Evolutionary conservation across 2,329 filamentous ascomycete genomes (phyloP).

Genomic region (Fusarium chlamydosporum): DNA sequence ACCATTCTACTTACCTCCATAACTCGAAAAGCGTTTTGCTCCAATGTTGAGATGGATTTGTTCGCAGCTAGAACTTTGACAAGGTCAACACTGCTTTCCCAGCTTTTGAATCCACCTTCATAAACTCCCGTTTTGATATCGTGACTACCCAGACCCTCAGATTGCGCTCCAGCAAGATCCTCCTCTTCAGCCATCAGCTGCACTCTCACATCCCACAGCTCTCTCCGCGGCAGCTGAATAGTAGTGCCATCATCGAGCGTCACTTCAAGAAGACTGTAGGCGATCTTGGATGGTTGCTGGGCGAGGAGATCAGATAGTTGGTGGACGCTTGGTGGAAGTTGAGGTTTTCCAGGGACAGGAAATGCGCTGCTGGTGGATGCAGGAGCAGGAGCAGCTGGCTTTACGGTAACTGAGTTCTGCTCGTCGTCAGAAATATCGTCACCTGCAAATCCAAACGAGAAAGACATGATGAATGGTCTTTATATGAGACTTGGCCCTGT

Average conservation of each 20-base stretch:
- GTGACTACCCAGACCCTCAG: slow-evolving; percentile 71
- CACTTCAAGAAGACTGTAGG: slow-evolving; percentile 74
- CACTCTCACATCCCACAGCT: slow-evolving; percentile 84
- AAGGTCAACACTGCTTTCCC: slow-evolving; percentile 87
- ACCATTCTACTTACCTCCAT: slow-evolving; percentile 65
- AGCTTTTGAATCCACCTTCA: slow-evolving; percentile 90
- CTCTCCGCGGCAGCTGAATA: slow-evolving; percentile 76
- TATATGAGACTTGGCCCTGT: slow-evolving; percentile 2
- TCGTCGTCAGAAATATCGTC: slow-evolving; percentile 71
- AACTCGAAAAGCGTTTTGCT: slow-evolving; percentile 58
- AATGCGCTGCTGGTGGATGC: slow-evolving; percentile 62
- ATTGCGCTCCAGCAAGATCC: slow-evolving; percentile 55
- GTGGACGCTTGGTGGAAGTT: slow-evolving; percentile 69
- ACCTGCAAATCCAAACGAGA: slow-evolving; percentile 73
- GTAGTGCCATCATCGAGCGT: slow-evolving; percentile 67
- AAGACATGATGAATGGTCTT: slow-evolving; percentile 57
- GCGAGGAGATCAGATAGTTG: slow-evolving; percentile 66
- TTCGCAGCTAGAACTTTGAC: slow-evolving; percentile 74
- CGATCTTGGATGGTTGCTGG: slow-evolving; percentile 78
- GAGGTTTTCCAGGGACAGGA: slow-evolving; percentile 72
- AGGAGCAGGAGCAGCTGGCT: slow-evolving; percentile 43
- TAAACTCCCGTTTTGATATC: slow-evolving; percentile 87
- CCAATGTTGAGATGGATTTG: slow-evolving; percentile 54
- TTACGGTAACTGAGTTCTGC: slow-evolving; percentile 45
- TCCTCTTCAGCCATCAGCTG: slow-evolving; percentile 84